Evolutionary conservation across 352 stramenopile species (phyloP), one percentile per base, ranked within the genome.

Genomic region (Phytopythium oedochilum): DNA sequence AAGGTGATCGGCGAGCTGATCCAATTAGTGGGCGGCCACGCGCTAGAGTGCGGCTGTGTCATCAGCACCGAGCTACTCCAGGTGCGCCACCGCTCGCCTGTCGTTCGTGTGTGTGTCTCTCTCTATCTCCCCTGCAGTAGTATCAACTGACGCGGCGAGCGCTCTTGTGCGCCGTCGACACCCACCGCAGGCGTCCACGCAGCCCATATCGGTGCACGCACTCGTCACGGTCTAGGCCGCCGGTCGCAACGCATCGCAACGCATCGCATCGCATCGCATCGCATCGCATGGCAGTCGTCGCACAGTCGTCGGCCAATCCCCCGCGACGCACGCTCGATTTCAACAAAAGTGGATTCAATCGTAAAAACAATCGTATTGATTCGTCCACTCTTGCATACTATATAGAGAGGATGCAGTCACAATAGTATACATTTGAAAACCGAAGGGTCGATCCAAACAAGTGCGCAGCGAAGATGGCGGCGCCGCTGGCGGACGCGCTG

Each of bases 1-100:
- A 86, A 89, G 47, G 79, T 90, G 22, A 92, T 80, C 10, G 83
- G 83, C 54, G 76, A 93, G 55, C 66, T 93, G 32, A 84, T 93
- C 32, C 55, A 83, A 55, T 68, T 83, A 36, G 68, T 92, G 20
- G 81, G 83, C 34, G 81, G 66, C 17, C 63, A 88, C 43, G 79
- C 91, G 11, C 67, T 93, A 54, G 83, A 93, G 55, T 93, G 83
- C 55, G 81, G 83, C 25, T 93, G 83, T 63, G 71, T 93, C 55
- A 82, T 90, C 62, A 82, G 75, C 57, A 86, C 75, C 9, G 65
- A 86, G 28, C 66, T 59, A 15, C 68, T 69, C 31, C 70, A 71
- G 64, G 79, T 89, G 63, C 25, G 71, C 42, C 25, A 11, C 8
- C 17, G 20, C 39, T 11, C 18, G 0, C 23, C 17, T 17, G 10